These are phyloP conservation scores for Alternaria alternata DNA, from an alignment of 2,329 filamentous ascomycete genomes.

Conservation along the genomic window DNA sequence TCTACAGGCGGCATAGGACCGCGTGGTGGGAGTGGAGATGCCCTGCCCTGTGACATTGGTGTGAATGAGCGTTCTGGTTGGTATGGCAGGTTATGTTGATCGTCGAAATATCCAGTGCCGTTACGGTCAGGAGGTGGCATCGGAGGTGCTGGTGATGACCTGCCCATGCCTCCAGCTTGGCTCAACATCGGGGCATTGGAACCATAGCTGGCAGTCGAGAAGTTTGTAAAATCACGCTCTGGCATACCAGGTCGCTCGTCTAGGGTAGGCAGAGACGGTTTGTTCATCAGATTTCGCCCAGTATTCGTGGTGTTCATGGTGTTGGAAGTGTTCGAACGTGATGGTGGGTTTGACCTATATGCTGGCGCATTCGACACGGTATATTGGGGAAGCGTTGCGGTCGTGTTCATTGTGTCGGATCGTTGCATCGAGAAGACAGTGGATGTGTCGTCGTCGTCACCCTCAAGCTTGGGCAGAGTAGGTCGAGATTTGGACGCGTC, in stretches of 20 bases:
- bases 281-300: conserved; percentile 37
- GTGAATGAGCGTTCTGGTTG: conserved; percentile 39
- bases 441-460: conserved; percentile 52
- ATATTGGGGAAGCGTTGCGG: conserved; percentile 56
- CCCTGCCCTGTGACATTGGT: conserved; percentile 41
- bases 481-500: conserved; percentile 40
- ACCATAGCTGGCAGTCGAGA: conserved; percentile 64
- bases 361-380: conserved; percentile 19
- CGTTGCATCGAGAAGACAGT: conserved; percentile 44
- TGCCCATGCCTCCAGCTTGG: conserved; percentile 68
- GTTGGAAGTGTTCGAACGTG: conserved; percentile 64
- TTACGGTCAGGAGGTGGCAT: conserved; percentile 42
- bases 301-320: conserved; percentile 54
- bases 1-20: conserved; percentile 42
- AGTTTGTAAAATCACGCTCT: conserved; percentile 58
- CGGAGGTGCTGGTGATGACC: conserved; percentile 39
- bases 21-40: conserved; percentile 36
- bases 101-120: conserved; percentile 38
- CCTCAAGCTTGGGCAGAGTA: conserved; percentile 53
- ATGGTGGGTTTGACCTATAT: conserved; percentile 58
- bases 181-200: conserved; percentile 70
- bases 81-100: conserved; percentile 29
- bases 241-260: conserved; percentile 47
- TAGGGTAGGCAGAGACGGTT: conserved; percentile 55
- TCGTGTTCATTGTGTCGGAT: conserved; percentile 43